Evolutionary conservation across 345 rosid genomes (phyloP).

Genomic region (Acer negundo): DNA sequence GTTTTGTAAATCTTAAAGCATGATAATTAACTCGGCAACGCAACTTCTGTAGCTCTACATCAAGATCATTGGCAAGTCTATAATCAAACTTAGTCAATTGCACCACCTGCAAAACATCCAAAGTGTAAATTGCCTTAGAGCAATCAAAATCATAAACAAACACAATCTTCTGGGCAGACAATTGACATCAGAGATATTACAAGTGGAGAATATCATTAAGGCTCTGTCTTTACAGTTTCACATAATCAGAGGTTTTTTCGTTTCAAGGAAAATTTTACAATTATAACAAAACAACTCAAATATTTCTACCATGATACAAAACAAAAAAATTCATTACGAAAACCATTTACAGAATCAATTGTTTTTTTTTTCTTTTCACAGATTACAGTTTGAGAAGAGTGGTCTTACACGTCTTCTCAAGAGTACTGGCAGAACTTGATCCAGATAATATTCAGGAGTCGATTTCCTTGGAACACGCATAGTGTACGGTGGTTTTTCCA

Average conservation of each 20-base stretch:
- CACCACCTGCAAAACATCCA: constrained; percentile 68
- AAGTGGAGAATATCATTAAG: neutral
- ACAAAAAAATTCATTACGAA: neutral
- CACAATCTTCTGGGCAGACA: neutral
- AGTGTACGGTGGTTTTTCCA: constrained; percentile 97
- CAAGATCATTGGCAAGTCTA: constrained; percentile 87
- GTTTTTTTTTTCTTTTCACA: neutral
- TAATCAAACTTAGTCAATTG: constrained; percentile 98
- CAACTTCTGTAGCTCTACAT: constrained; percentile 84
- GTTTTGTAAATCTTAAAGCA: constrained; percentile 84
- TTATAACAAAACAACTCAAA: neutral
- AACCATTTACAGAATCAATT: neutral
- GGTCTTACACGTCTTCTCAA: constrained; percentile 72
- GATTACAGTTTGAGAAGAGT: constrained; percentile 15
- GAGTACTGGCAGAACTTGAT: constrained; percentile 92
- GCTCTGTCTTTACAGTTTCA: constrained; percentile 6
- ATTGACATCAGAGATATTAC: neutral
- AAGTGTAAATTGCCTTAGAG: constrained; percentile 12
- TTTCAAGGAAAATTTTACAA: constrained; percentile 6
- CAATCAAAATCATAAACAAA: constrained; percentile 6
- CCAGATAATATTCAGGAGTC: constrained; percentile 86
- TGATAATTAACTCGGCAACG: constrained; percentile 95
- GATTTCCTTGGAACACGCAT: constrained; percentile 99
- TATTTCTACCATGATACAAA: neutral
- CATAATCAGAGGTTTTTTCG: neutral